phyloP scores from a whole-genome alignment of 169 alveolate genomes.

The Cryptosporidium felis region DNA sequence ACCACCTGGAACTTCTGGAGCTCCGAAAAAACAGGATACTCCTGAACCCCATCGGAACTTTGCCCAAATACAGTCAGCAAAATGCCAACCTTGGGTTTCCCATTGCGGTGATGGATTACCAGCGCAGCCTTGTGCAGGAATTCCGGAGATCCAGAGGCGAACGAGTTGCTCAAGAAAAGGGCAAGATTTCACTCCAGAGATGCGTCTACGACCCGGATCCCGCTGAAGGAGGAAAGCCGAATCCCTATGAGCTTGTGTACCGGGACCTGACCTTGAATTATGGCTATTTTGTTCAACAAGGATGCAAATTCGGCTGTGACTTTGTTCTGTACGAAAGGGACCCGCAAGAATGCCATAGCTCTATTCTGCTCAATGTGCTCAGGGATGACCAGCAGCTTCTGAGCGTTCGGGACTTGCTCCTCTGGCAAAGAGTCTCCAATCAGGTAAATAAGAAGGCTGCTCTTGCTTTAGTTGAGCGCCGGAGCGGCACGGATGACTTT shows the following conservation, averaged over 20 bases:
- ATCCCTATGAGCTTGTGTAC: not conserved
- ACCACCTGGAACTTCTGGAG: not conserved
- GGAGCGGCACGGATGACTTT: too few relatives aligned
- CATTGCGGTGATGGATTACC: constrained; percentile 50
- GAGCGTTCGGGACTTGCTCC: constrained; percentile 2
- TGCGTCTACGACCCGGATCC: too few relatives aligned
- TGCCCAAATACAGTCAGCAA: constrained; percentile 50
- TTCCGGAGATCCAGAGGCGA: not conserved
- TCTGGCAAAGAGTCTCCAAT: constrained; percentile 52
- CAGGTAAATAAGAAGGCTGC: constrained; percentile 13
- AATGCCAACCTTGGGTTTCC: constrained; percentile 47
- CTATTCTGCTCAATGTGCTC: constrained; percentile 2
- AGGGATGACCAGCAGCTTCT: not conserved
- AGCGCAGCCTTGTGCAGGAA: not conserved
- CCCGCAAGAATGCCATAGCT: constrained; percentile 33
- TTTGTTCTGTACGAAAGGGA: constrained; percentile 35
- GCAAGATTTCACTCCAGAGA: not conserved
- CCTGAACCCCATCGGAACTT: constrained; percentile 24
- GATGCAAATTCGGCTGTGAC: constrained; percentile 57
- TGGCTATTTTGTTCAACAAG: constrained; percentile 40
- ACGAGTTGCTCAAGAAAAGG: not conserved
- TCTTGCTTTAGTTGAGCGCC: constrained; percentile 18
- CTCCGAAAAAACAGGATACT: not conserved
- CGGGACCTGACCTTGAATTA: constrained; percentile 1
- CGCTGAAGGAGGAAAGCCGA: not conserved